A percentile compares a stretch with the other conserved stretches of the same genome.
Evolutionary conservation across 805 yeast species (phyloP).

Genomic region (Danielia oregonensis): DNA sequence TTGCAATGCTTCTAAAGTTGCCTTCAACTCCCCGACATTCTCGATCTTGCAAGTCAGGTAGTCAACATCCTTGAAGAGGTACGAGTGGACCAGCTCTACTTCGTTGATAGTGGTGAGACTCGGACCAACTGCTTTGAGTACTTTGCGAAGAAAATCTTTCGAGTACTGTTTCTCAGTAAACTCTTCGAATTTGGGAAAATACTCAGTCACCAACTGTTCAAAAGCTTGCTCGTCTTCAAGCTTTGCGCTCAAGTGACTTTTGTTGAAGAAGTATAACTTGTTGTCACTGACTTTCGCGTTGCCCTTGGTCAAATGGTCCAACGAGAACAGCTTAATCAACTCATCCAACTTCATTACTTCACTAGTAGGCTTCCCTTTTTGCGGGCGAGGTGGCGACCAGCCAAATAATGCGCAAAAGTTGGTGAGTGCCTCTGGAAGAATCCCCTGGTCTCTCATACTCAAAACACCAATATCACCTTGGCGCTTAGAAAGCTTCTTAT

Average conservation of each 20-base stretch:
- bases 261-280: conserved; percentile 76
- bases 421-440: conserved; percentile 80
- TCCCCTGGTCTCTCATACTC: conserved; percentile 54
- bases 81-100: conserved; percentile 42
- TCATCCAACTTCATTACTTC: conserved; percentile 54
- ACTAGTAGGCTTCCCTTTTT: conserved; percentile 42
- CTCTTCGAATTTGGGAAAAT: conserved; percentile 17
- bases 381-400: conserved; percentile 78
- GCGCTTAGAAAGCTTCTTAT: conserved; percentile 82
- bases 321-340: conserved; percentile 51
- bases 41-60: conserved; percentile 21
- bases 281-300: conserved; percentile 85
- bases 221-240: conserved; percentile 37
- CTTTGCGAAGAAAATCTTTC: conserved; percentile 31
- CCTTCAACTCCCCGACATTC: conserved; percentile 4
- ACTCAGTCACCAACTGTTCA: conserved; percentile 32
- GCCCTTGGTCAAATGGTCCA: conserved; percentile 82
- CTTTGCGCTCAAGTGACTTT: conserved; percentile 51
- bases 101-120: conserved; percentile 54
- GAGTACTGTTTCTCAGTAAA: conserved; percentile 12
- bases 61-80: conserved; percentile 41
- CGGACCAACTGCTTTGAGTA: conserved; percentile 44
- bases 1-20: conserved; percentile 2
- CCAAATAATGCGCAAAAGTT: conserved; percentile 91
- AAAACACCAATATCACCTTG: conserved; percentile 75